These are phyloP conservation scores for Arabis hirsuta DNA, from an alignment of 345 rosid species.

Conservation along the genomic window DNA sequence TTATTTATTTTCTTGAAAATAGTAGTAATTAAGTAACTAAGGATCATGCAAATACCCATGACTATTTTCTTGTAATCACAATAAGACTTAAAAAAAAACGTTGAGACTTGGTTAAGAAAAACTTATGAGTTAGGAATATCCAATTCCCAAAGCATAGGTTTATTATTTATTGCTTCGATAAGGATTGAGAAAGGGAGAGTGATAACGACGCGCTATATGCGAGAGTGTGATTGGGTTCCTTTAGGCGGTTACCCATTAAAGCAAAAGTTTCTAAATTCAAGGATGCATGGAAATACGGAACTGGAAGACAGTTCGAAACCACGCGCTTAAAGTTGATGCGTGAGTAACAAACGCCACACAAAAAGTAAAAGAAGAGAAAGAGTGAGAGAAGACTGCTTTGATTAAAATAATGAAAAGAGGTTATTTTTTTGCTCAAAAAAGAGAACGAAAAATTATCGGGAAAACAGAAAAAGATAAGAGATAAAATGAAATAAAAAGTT, in stretches of 20 bases:
- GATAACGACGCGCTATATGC: conserved; percentile 20
- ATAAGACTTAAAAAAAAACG: neutral
- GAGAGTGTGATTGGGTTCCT: conserved; percentile 19
- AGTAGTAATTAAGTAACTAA: neutral
- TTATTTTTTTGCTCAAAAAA: conserved; percentile 10
- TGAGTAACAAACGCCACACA: conserved; percentile 20
- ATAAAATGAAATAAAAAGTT: conserved; percentile 30
- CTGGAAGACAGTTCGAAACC: neutral
- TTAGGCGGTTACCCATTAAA: conserved; percentile 36
- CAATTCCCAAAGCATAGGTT: conserved; percentile 28
- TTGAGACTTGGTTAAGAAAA: conserved; percentile 16
- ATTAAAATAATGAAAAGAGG: conserved; percentile 5
- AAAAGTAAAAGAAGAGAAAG: neutral
- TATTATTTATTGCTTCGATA: conserved; percentile 16
- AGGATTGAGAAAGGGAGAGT: neutral
- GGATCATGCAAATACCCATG: neutral
- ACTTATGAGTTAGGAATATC: neutral
- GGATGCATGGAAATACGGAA: conserved; percentile 29
- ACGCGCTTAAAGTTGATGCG: conserved; percentile 30
- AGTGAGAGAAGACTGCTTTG: conserved; percentile 30
- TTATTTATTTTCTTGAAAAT: neutral
- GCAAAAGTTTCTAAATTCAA: conserved; percentile 29
- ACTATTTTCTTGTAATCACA: conserved; percentile 23
- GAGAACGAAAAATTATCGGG: conserved; percentile 16
- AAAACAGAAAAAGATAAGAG: conserved; percentile 31